Percentiles rank a stretch among this genome's conserved stretches.
Conservation (phyloP, 2,329 filamentous ascomycete genomes). For the Aspergillus carbonarius region DNA sequence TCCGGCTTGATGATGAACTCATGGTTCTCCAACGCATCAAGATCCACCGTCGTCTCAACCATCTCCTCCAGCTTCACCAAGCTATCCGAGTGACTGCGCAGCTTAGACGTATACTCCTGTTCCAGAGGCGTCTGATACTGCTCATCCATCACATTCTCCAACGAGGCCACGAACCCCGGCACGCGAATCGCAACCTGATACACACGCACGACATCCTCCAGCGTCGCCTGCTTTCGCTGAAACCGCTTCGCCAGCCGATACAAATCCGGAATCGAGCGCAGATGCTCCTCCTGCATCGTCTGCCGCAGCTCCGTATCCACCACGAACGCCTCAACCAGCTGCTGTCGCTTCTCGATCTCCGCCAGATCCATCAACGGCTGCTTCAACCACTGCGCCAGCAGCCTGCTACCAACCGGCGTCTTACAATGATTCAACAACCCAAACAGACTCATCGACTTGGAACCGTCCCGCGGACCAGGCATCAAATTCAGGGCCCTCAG, state of each 20-base stretch:
- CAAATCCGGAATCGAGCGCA: constrained; percentile 88
- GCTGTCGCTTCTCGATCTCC: constrained; percentile 88
- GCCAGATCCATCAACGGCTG: constrained; percentile 89
- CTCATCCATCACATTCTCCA: constrained; percentile 95
- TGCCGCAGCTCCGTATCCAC: constrained; percentile 90
- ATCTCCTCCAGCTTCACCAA: constrained; percentile 90
- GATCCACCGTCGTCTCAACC: constrained; percentile 96
- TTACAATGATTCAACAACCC: constrained; percentile 97
- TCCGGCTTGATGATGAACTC: constrained; percentile 99
- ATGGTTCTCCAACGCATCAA: constrained; percentile 92
- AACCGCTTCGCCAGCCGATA: constrained; percentile 94
- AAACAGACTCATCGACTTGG: constrained; percentile 97
- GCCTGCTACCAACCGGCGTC: constrained; percentile 83
- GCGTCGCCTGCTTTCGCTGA: constrained; percentile 82
- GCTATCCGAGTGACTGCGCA: constrained; percentile 73
- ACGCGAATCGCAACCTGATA: constrained; percentile 94
- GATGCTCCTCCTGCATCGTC: constrained; percentile 94
- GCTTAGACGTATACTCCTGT: constrained; percentile 78
- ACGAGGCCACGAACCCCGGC: constrained; percentile 82
- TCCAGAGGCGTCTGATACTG: constrained; percentile 85
- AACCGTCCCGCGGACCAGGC: constrained; percentile 89
- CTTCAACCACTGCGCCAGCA: constrained; percentile 95
- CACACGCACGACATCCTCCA: constrained; percentile 92
- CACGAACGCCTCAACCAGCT: constrained; percentile 92
- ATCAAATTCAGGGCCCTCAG: constrained; percentile 94